phyloP scores from a whole-genome alignment of 306 rosid genomes.

The Vigna mungo region DNA sequence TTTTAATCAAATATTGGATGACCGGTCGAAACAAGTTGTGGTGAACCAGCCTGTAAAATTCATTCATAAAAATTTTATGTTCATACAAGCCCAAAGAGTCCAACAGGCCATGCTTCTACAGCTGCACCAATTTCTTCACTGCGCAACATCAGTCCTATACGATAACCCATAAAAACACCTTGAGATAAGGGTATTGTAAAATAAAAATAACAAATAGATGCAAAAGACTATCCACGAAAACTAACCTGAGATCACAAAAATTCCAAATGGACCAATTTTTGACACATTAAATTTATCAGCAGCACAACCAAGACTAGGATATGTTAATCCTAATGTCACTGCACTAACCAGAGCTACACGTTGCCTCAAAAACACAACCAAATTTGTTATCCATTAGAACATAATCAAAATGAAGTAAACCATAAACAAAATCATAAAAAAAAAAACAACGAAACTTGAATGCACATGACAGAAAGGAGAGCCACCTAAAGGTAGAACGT shows the following conservation, averaged over 20 bases:
- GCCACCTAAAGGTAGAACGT: conserved; percentile 81
- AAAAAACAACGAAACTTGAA: not conserved
- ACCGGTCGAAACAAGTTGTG: conserved; percentile 7
- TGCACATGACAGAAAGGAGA: conserved; percentile 3
- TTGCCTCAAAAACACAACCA: conserved; percentile 34
- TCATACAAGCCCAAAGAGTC: conserved; percentile 89
- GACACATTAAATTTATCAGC: conserved; percentile 78
- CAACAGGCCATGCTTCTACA: conserved; percentile 93
- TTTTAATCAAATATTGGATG: not conserved
- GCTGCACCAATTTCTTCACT: conserved; percentile 80
- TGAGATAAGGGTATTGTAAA: conserved; percentile 26
- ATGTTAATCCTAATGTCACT: conserved; percentile 67
- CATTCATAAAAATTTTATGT: conserved; percentile 45
- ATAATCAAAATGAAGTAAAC: conserved; percentile 25
- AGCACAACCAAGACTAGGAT: conserved; percentile 81
- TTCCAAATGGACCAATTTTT: conserved; percentile 80
- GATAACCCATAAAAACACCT: conserved; percentile 26
- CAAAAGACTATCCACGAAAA: conserved; percentile 4
- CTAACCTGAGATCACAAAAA: conserved; percentile 86
- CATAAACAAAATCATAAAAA: not conserved
- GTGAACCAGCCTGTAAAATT: conserved; percentile 46
- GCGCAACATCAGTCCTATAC: conserved; percentile 79
- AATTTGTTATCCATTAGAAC: conserved; percentile 30
- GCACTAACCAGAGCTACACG: conserved; percentile 71
- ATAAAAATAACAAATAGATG: not conserved